Base-by-base conservation (phyloP, 495 filamentous ascomycete species). In the Pyronema domesticum region DNA sequence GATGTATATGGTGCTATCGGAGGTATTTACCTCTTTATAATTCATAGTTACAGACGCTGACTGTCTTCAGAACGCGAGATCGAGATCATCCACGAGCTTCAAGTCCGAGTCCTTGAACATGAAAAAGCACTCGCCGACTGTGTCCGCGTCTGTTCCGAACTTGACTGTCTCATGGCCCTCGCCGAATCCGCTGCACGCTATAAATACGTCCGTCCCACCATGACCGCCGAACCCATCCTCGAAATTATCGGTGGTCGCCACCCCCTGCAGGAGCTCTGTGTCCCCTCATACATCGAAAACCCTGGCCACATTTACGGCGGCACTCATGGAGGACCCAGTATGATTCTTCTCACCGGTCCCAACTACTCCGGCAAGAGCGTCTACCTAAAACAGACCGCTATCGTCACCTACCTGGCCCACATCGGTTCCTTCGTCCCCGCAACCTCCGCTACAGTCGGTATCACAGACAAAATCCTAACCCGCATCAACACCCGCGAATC, bases 281-380 rank as follows among this genome's bases (percentile, higher is more conserved):
- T 95, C 4, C 70, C 86, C 0, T 83, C 86, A 0, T 98, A 84
- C 58, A 82, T 98, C 3, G 75, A 87, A 17, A 98, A 98, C 57
- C 79, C 88, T 67, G 82, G 82, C 33, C 68, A 65, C 23, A 63
- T 98, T 13, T 62, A 69, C 17, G 86, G 86, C n/a, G 86, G 89
- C 7, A 9, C 19, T 10, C 14, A 35, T 11, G 48, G 53, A 33
- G 34, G 49, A 5, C 82, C 86, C 5, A 88, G 80, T 55, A 86
- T 89, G 74, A 63, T 95, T 2, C 68, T 96, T 6, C 64, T 96
- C 61, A 96, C 91, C 0, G 91, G 91, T 0, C 89, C 91, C 37
- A 96, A 98, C 60, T 94, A 86, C 69, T 95, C 91, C 0, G 93
- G 91, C 7, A 96, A 96, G 65, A 94, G 86, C 62, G 78, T 96